Percentiles rank a stretch among this genome's conserved stretches.
Conservation (phyloP, 2,329 filamentous ascomycete species). For the Paecilomyces niveus region DNA sequence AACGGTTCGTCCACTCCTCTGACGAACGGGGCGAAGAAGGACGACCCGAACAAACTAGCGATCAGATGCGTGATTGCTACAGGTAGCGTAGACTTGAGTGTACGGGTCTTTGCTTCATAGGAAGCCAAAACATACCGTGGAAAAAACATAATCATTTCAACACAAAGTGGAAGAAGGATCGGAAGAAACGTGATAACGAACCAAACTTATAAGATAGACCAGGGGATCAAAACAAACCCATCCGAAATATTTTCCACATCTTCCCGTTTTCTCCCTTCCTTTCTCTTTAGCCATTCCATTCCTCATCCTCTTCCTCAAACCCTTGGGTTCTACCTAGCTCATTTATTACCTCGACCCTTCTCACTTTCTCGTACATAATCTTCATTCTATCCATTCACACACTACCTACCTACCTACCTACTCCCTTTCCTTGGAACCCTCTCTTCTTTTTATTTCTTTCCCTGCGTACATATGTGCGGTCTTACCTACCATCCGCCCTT, state of each 20-base stretch:
- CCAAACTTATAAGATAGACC: not conserved
- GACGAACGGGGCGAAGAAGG: conserved; percentile 44
- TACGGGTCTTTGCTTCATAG: conserved; percentile 66
- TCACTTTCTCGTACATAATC: not conserved
- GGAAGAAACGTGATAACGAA: not conserved
- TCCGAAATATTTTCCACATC: not conserved
- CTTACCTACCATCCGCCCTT: not conserved
- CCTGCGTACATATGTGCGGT: not conserved
- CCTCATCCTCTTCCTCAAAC: not conserved
- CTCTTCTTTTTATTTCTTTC: not conserved
- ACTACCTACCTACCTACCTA: not conserved
- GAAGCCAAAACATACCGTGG: not conserved
- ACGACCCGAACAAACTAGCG: conserved; percentile 48
- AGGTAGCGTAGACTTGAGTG: conserved; percentile 73
- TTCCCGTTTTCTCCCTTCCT: not conserved
- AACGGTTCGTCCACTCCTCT: not conserved
- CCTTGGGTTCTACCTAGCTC: not conserved
- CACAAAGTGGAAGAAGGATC: not conserved
- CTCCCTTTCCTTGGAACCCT: not conserved
- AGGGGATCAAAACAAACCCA: not conserved
- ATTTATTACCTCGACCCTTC: not conserved
- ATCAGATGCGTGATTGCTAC: conserved; percentile 84
- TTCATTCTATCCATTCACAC: not conserved
- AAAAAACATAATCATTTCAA: not conserved
- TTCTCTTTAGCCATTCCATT: not conserved